Percentiles rank a stretch among this genome's conserved stretches.
Evolutionary conservation across 208 protist species (phyloP).

Genomic region (Naegleria fowleri): DNA sequence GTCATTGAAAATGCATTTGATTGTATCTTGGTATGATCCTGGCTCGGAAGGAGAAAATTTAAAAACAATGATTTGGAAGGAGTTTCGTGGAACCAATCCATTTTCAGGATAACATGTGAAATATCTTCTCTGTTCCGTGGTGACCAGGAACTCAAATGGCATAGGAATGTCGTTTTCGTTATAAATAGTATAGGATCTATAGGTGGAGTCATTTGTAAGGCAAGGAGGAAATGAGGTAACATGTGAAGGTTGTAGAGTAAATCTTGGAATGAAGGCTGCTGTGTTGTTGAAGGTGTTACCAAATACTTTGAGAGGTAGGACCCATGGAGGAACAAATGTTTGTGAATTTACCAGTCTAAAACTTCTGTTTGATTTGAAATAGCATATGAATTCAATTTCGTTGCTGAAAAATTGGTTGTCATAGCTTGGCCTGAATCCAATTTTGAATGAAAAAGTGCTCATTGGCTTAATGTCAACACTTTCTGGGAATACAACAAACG

Average conservation of each 20-base stretch:
- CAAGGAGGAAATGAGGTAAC: neutral
- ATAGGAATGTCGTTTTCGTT: neutral
- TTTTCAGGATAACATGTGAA: neutral
- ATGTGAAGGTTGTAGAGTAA: neutral
- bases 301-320: neutral
- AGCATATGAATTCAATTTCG: conserved; percentile 6
- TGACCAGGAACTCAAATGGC: neutral
- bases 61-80: neutral
- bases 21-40: neutral
- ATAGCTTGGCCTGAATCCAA: neutral
- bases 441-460: neutral
- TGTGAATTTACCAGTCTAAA: neutral
- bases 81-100: neutral
- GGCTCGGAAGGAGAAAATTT: neutral
- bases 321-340: neutral
- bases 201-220: neutral
- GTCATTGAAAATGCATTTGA: neutral
- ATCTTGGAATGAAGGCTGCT: neutral
- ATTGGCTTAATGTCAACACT: neutral
- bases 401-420: neutral
- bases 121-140: neutral
- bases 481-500: neutral
- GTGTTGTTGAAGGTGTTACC: conserved; percentile 4
- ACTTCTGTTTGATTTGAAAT: conserved; percentile 12
- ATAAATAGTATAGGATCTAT: neutral